These are phyloP conservation scores for Botryotinia calthae DNA, from an alignment of 2,329 filamentous ascomycete species.

Conservation along the genomic window DNA sequence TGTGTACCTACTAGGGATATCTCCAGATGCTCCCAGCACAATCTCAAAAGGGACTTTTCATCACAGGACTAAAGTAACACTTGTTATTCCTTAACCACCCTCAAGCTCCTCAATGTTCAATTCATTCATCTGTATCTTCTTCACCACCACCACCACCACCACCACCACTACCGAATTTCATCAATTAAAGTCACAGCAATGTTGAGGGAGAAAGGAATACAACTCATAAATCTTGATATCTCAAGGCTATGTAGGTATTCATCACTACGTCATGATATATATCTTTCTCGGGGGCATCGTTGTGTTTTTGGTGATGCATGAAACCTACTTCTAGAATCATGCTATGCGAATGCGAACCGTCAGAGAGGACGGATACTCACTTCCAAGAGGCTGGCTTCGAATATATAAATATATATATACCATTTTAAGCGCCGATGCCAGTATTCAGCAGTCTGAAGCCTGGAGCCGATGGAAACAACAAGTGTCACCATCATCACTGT, in stretches of 20 bases:
- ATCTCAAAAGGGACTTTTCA: neutral
- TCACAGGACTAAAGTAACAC: neutral
- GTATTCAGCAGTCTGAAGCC: neutral
- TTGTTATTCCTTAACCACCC: neutral
- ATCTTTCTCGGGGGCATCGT: neutral
- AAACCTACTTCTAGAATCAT: neutral
- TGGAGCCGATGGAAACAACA: neutral
- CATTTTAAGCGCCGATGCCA: conserved; percentile 1
- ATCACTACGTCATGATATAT: neutral
- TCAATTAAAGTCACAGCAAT: neutral
- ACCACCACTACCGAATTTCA: neutral
- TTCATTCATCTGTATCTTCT: neutral
- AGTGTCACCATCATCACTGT: conserved; percentile 1
- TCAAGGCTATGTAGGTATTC: neutral
- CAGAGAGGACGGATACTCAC: neutral
- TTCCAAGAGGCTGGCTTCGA: neutral
- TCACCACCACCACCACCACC: neutral
- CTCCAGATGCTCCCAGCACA: neutral
- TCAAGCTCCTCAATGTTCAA: neutral
- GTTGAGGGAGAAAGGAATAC: neutral
- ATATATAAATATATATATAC: neutral
- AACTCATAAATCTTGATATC: neutral
- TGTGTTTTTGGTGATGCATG: neutral
- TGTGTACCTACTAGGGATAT: neutral
- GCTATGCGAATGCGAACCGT: conserved; percentile 3